phyloP scores from a whole-genome alignment of 2,329 filamentous ascomycete species.

The Aspergillus spinulosporus region DNA sequence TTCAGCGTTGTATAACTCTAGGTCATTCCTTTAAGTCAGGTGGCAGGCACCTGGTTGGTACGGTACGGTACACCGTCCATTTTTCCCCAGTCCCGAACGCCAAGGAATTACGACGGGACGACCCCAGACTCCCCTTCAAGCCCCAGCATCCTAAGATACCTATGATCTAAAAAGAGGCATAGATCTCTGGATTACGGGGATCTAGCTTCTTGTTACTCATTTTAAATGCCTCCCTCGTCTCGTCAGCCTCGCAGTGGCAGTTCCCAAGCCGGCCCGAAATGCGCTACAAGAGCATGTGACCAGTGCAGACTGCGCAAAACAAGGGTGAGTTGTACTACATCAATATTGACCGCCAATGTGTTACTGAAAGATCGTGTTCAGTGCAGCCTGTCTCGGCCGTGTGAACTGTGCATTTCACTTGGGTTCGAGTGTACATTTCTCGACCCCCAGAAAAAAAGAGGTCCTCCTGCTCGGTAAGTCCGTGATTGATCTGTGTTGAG shows the following conservation, averaged over 20 bases:
- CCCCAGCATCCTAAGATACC: background rate
- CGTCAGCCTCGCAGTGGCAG: background rate
- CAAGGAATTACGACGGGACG: background rate
- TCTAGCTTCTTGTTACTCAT: background rate
- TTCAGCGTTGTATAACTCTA: no score
- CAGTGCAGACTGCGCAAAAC: conserved; percentile 44
- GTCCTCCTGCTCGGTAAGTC: conserved; percentile 41
- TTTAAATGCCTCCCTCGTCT: background rate
- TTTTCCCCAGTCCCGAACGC: background rate
- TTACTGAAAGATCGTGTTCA: conserved; percentile 19
- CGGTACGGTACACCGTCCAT: no score
- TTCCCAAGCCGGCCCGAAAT: background rate
- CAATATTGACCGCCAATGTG: background rate
- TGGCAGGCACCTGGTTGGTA: no score
- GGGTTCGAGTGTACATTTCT: conserved; percentile 46
- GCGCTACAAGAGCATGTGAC: conserved; percentile 42
- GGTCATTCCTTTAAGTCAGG: no score
- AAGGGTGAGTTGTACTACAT: conserved; percentile 29
- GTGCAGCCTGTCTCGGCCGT: conserved; percentile 44
- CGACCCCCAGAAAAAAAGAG: conserved; percentile 45
- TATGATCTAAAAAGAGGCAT: background rate
- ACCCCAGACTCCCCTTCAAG: background rate
- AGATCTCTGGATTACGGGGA: background rate
- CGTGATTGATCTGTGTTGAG: conserved; percentile 8
- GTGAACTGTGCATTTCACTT: conserved; percentile 40